These are phyloP conservation scores for Hortiboletus flavorubellus DNA, from an alignment of 768 basidiomycete genomes.

Conservation along the genomic window DNA sequence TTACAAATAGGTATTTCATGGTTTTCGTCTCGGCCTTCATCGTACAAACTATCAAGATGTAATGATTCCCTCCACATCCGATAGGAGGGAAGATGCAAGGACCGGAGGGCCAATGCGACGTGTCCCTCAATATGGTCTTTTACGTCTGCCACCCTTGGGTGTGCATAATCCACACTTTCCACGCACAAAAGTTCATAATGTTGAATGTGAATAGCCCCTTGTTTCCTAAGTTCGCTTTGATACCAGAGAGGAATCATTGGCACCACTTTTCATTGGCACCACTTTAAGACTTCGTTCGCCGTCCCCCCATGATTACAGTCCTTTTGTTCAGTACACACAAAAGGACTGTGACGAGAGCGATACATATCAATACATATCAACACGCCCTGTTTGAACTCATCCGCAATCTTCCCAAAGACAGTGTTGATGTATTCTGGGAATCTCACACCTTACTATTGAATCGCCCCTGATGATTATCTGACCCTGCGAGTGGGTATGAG, in stretches of 20 bases:
- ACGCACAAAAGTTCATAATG: constrained; percentile 2
- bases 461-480: too few species aligned
- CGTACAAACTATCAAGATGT: constrained; percentile 15
- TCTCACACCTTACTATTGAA: too few species aligned
- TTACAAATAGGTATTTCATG: constrained; percentile 5
- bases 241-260: too few species aligned
- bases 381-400: neutral
- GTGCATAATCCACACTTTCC: neutral
- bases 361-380: too few species aligned
- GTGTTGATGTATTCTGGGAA: neutral
- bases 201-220: neutral
- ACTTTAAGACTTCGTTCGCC: too few species aligned
- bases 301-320: too few species aligned
- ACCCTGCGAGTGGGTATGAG: too few species aligned
- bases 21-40: neutral
- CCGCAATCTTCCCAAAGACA: neutral
- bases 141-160: constrained; percentile 4
- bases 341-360: too few species aligned
- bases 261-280: too few species aligned
- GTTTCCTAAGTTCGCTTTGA: too few species aligned
- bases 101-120: constrained; percentile 4
- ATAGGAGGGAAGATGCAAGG: constrained; percentile 2
- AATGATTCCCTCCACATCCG: constrained; percentile 8
- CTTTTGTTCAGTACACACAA: too few species aligned
- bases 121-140: constrained; percentile 8